Evolutionary conservation across 768 basidiomycete genomes (phyloP).

Genomic region (Pisolithus tinctorius): DNA sequence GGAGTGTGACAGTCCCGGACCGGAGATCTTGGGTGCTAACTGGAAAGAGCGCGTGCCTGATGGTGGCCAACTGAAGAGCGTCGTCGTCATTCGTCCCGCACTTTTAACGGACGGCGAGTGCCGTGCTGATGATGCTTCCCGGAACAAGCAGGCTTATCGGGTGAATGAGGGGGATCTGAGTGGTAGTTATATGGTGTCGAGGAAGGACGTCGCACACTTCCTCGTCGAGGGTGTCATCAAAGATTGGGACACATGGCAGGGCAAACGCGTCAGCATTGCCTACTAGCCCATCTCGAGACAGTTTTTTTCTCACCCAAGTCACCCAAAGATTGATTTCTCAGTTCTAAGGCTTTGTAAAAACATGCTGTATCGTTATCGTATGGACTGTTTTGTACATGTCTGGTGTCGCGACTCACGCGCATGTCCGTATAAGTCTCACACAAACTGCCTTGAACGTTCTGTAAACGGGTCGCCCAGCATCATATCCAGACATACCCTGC

Average conservation of each 20-base stretch:
- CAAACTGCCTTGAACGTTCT: no score
- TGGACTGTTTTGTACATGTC: no score
- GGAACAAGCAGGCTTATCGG: constrained; percentile 29
- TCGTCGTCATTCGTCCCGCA: constrained; percentile 49
- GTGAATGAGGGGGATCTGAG: constrained; percentile 36
- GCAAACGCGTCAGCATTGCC: constrained; percentile 42
- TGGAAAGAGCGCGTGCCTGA: constrained; percentile 40
- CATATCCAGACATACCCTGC: background rate
- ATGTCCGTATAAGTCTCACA: no score
- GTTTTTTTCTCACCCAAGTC: no score
- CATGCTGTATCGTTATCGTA: no score
- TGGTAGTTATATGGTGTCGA: constrained; percentile 47
- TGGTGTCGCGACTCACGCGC: no score
- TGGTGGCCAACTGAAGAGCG: constrained; percentile 35
- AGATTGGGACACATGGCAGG: constrained; percentile 48
- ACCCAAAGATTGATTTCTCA: no score
- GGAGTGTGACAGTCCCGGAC: constrained; percentile 33
- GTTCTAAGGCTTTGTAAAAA: no score
- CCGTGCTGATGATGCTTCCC: constrained; percentile 20
- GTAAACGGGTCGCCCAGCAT: background rate
- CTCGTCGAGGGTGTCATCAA: constrained; percentile 40
- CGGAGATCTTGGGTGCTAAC: constrained; percentile 36
- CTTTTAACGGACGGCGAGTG: constrained; percentile 54
- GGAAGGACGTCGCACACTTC: constrained; percentile 63
- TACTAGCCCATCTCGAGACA: constrained; percentile 29